phyloP scores from a whole-genome alignment of 2,329 filamentous ascomycete species.

The Fragosphaeria purpurea region DNA sequence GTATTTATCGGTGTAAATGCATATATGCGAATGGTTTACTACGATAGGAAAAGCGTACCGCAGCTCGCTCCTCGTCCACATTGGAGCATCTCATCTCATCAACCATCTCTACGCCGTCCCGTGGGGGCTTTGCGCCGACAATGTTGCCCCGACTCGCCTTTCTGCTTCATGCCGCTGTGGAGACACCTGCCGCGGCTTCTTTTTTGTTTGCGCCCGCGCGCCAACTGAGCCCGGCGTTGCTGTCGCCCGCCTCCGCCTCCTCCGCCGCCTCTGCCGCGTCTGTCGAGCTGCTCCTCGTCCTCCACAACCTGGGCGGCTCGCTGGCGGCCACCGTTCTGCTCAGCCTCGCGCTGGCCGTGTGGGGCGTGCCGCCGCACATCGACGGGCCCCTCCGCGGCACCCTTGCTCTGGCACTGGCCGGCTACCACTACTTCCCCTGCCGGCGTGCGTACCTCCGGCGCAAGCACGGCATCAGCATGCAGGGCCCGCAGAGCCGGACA shows the following conservation, averaged over 20 bases:
- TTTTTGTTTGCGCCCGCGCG: slow-evolving; percentile 33
- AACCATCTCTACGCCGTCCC: too few relatives aligned
- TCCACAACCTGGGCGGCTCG: slow-evolving; percentile 38
- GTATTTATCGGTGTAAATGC: too few relatives aligned
- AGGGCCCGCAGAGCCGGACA: slow-evolving; percentile 14
- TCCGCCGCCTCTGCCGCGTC: slow-evolving; percentile 1
- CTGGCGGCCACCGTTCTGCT: slow-evolving; percentile 35
- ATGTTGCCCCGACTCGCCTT: slow-evolving; percentile 8
- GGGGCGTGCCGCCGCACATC: slow-evolving; percentile 4
- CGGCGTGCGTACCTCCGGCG: slow-evolving; percentile 31
- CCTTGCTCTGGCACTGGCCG: slow-evolving; percentile 31
- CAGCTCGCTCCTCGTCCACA: too few relatives aligned
- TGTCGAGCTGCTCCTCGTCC: slow-evolving; percentile 29
- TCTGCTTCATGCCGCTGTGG: slow-evolving; percentile 11
- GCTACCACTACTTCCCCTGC: slow-evolving; percentile 40
- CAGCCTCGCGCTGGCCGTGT: slow-evolving; percentile 25
- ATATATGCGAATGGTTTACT: too few relatives aligned
- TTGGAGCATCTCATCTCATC: too few relatives aligned
- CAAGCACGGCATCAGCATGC: slow-evolving; percentile 10
- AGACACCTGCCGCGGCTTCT: slow-evolving; percentile 28
- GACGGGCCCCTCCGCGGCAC: slow-evolving; percentile 17
- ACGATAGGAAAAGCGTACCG: too few relatives aligned
- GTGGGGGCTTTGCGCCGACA: too few relatives aligned
- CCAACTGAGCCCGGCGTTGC: slow-evolving; percentile 34
- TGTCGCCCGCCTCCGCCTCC: slow-evolving; percentile 25